Conservation (phyloP, 306 rosid genomes). For the Quercus ilex region DNA sequence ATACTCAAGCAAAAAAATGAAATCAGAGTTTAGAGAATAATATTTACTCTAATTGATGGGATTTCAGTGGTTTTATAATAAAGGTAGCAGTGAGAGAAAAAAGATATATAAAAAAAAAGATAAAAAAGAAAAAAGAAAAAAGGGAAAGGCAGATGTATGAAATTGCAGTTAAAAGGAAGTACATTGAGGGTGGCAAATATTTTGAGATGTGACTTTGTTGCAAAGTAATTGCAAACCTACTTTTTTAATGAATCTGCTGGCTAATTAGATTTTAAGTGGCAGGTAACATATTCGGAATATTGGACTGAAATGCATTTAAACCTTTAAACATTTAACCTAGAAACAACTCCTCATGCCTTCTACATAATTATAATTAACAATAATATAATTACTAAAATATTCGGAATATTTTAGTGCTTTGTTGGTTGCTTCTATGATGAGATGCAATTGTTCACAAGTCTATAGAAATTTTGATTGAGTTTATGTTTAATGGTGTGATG, state of each 20-base stretch:
- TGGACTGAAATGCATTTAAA: not conserved
- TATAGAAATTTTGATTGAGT: too few species aligned
- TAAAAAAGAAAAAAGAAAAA: too few species aligned
- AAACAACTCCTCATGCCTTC: not conserved
- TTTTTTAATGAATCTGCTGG: not conserved
- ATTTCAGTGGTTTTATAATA: not conserved
- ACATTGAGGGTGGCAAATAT: not conserved
- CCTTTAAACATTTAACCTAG: not conserved
- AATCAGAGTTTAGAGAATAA: not conserved
- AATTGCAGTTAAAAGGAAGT: not conserved
- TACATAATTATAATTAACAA: too few species aligned
- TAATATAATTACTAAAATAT: too few species aligned
- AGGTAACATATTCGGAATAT: not conserved
- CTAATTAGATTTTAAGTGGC: not conserved
- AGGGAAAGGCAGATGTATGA: not conserved
- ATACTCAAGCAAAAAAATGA: too few species aligned
- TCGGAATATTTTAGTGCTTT: too few species aligned
- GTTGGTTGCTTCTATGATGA: too few species aligned
- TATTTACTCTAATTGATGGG: not conserved
- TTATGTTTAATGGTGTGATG: too few species aligned
- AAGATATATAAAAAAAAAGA: too few species aligned
- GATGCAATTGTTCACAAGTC: too few species aligned
- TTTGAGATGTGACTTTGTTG: not conserved
- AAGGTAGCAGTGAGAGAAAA: not conserved
- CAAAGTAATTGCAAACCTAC: too few species aligned